phyloP scores from a whole-genome alignment of 257 asterid genomes.

The Linderniella brevidens region DNA sequence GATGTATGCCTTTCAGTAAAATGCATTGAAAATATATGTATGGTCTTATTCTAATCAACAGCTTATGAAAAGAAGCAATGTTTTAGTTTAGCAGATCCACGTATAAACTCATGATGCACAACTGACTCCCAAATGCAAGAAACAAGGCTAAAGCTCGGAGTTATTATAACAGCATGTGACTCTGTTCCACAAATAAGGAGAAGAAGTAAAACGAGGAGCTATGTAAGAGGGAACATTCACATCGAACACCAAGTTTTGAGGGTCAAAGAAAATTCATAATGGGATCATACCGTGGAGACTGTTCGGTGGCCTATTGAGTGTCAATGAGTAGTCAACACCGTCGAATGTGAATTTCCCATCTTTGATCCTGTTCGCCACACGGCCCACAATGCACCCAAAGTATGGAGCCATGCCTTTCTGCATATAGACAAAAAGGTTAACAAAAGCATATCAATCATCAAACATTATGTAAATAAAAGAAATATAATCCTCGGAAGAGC shows the following conservation, averaged over 20 bases:
- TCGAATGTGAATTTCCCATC: conserved; percentile 68
- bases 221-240: neutral
- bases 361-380: conserved; percentile 93
- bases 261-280: neutral
- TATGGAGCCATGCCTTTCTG: conserved; percentile 88
- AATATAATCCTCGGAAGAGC: no score
- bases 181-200: no score
- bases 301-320: conserved; percentile 84
- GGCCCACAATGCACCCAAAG: conserved; percentile 96
- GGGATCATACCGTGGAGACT: conserved; percentile 67
- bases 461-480: neutral
- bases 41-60: no score
- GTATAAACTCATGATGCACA: no score
- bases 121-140: no score
- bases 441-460: neutral
- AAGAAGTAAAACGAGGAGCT: no score
- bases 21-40: no score
- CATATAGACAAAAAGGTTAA: conserved; percentile 7
- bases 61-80: no score
- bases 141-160: no score
- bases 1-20: no score
- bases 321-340: conserved; percentile 55
- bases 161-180: no score
- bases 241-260: neutral
- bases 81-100: no score